phyloP scores from a whole-genome alignment of 2,329 filamentous ascomycete genomes.

The Herpotrichia juniperi region DNA sequence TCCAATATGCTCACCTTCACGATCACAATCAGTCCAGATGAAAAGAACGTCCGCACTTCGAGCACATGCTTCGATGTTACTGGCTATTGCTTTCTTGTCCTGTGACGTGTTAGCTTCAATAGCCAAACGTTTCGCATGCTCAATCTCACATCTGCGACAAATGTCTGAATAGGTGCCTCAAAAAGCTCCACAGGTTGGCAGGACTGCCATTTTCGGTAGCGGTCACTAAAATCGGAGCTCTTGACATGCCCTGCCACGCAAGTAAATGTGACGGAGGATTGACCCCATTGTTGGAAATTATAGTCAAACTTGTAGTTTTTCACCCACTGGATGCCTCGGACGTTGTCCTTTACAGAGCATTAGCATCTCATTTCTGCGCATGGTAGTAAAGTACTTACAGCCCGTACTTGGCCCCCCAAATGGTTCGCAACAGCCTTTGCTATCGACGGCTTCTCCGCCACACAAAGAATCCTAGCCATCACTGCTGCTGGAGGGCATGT shows the following conservation, averaged over 20 bases:
- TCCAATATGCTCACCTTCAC: constrained; percentile 96
- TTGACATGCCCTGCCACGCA: constrained; percentile 90
- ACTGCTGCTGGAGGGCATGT: background rate
- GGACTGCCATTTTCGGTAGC: constrained; percentile 79
- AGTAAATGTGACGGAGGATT: constrained; percentile 89
- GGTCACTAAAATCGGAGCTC: constrained; percentile 73
- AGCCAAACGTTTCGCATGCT: background rate
- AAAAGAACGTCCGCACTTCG: constrained; percentile 75
- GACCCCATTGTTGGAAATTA: constrained; percentile 84
- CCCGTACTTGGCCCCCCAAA: constrained; percentile 78
- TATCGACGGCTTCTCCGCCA: constrained; percentile 91
- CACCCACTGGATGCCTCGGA: constrained; percentile 73
- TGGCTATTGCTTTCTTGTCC: constrained; percentile 80
- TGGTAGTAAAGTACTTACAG: constrained; percentile 55
- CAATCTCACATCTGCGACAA: constrained; percentile 66
- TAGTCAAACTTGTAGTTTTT: constrained; percentile 96
- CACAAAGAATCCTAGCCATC: constrained; percentile 69
- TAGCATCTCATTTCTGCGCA: background rate
- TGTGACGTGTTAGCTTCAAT: constrained; percentile 42
- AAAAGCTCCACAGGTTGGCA: constrained; percentile 83
- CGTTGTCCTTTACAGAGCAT: constrained; percentile 62
- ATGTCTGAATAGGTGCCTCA: constrained; percentile 74
- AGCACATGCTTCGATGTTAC: constrained; percentile 84
- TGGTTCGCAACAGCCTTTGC: constrained; percentile 92
- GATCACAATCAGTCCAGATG: constrained; percentile 99